A percentile compares a stretch with the other conserved stretches of the same genome.
Evolutionary conservation across 441 rosid genomes (phyloP).

Genomic region (Gossypium aridum): DNA sequence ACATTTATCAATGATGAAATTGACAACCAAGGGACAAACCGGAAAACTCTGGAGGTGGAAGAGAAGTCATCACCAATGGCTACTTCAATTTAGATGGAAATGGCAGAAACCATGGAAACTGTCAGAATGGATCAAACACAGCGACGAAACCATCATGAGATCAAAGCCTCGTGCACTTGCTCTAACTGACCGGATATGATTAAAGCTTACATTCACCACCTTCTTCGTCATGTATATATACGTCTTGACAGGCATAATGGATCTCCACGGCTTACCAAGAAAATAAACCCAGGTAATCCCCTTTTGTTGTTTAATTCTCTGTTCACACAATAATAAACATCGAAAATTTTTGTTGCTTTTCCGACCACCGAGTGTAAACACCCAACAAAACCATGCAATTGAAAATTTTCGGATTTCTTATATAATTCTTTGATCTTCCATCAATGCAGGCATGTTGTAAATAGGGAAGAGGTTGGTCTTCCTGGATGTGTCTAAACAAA

Average conservation of each 20-base stretch:
- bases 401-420: not conserved
- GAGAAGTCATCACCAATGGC: constrained; percentile 79
- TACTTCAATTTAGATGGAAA: constrained; percentile 70
- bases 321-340: not conserved
- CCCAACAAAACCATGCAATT: not conserved
- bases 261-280: constrained; percentile 15
- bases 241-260: constrained; percentile 15
- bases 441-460: constrained; percentile 21
- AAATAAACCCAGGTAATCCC: constrained; percentile 28
- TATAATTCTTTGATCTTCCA: not conserved
- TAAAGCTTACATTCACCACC: constrained; percentile 8
- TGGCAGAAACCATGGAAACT: constrained; percentile 86
- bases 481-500: constrained; percentile 9
- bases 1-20: constrained; percentile 41
- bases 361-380: not conserved
- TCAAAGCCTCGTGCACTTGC: constrained; percentile 40
- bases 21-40: constrained; percentile 40
- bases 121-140: constrained; percentile 72
- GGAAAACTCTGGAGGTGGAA: constrained; percentile 84
- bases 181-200: constrained; percentile 31
- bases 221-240: constrained; percentile 18
- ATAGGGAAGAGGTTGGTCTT: constrained; percentile 9
- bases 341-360: not conserved
- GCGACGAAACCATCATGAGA: constrained; percentile 57
- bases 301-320: not conserved